Evolutionary conservation across 371 early-diverging fungal species (phyloP), one percentile per base, ranked within the genome.

Genomic region (Actinomortierella wolfii): DNA sequence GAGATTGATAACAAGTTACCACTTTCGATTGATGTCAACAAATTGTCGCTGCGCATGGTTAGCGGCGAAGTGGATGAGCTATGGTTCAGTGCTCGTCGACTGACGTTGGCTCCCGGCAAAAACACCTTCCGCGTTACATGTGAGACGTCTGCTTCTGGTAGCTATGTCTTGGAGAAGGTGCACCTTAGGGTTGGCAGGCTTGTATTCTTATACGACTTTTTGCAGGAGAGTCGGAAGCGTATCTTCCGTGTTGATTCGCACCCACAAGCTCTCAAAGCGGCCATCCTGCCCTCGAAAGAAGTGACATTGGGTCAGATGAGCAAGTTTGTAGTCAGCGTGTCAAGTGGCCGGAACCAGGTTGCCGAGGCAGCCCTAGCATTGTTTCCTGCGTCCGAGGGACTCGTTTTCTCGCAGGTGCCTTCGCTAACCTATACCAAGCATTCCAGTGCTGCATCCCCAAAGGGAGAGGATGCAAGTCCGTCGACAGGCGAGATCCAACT

Each of bases 81-180:
- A 20, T 73, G 74, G 74, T 73, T 73, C 44, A 66, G 62, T 45
- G 20, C 66, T 25, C 60, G 74, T 3, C 74, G 67, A 47, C 64
- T 61, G n/a, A 68, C 71, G 9, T 55, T 92, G 25, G 57, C 78
- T n/a, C 84, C 89, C n/a, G 93, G 92, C 17, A 77, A 78, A 45
- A 91, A 89, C 59, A 73, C 78, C 0, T 78, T 87, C 57, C 75
- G 82, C 13, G 76, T 91, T 4, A 79, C 80, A 13, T 86, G 91
- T 51, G 82, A 86, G 83, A 84, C 83, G 7, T 81, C 85, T 0
- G 83, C 89, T 0, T 81, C 83, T 28, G 88, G 89, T 29, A 82
- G 84, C 43, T 87, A 87, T 63, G 84, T 83, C 3, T 79, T 85
- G 15, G 89, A 89, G 55, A 82, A 81, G n/a, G 83, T 84, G 41